These are phyloP conservation scores for Geosmithia putterillii DNA, from an alignment of 2,329 filamentous ascomycete genomes.

Conservation along the genomic window DNA sequence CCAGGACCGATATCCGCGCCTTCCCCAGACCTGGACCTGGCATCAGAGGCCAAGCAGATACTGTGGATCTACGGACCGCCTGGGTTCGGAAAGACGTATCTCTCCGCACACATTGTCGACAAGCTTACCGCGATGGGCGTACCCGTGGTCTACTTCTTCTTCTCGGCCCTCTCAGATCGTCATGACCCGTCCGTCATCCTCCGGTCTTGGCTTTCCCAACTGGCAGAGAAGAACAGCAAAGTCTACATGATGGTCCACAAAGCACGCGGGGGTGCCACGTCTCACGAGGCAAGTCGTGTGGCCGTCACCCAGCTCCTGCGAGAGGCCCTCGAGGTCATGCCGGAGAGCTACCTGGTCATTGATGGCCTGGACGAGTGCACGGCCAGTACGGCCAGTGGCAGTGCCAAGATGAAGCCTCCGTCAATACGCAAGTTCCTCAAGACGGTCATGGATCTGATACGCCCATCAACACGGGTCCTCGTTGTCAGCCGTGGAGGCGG, in stretches of 20 bases:
- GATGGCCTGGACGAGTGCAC: conserved; percentile 23
- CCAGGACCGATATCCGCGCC: no score
- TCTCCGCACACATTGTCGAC: conserved; percentile 15
- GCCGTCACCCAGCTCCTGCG: conserved; percentile 9
- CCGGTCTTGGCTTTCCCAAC: conserved; percentile 16
- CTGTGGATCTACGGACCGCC: conserved; percentile 18
- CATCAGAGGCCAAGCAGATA: conserved; percentile 4
- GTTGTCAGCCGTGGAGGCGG: conserved; percentile 12
- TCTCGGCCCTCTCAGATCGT: conserved; percentile 11
- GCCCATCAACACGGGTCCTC: conserved; percentile 9
- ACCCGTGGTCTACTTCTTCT: conserved; percentile 16
- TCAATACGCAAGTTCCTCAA: conserved; percentile 8
- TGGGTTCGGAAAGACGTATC: conserved; percentile 19
- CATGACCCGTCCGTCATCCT: conserved; percentile 12
- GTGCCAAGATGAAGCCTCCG: not conserved
- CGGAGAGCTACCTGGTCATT: conserved; percentile 10
- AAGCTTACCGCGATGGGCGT: conserved; percentile 4
- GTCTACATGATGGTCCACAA: conserved; percentile 5
- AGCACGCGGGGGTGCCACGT: not conserved
- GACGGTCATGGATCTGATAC: conserved; percentile 3
- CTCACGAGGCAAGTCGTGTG: conserved; percentile 6
- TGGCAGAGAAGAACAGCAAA: no score
- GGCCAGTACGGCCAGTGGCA: not conserved
- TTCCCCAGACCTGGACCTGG: no score
- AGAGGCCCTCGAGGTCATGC: conserved; percentile 4